These are phyloP conservation scores for Fusarium sp. DNA, from an alignment of 2,329 filamentous ascomycete species.

Conservation along the genomic window DNA sequence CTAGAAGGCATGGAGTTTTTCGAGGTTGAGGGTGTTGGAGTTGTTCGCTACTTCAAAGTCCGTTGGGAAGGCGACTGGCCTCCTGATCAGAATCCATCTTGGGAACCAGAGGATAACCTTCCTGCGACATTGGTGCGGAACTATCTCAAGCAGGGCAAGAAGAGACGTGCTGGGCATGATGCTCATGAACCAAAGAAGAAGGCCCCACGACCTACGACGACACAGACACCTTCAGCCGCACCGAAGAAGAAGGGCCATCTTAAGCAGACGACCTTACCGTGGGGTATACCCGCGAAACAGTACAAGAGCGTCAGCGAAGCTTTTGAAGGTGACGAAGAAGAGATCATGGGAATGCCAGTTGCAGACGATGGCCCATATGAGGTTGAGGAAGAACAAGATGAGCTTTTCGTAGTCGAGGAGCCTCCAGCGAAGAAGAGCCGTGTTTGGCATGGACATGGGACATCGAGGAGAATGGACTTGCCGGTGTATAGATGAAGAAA, in stretches of 20 bases:
- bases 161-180: conserved; percentile 8
- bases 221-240: not conserved
- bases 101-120: conserved; percentile 69
- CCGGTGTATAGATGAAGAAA: conserved; percentile 15
- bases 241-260: conserved; percentile 35
- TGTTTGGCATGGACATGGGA: not conserved
- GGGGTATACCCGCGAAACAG: conserved; percentile 34
- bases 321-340: conserved; percentile 41
- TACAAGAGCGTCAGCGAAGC: conserved; percentile 49
- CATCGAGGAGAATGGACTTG: conserved; percentile 12
- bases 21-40: conserved; percentile 51
- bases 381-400: conserved; percentile 31
- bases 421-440: conserved; percentile 28
- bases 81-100: conserved; percentile 66
- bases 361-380: not conserved
- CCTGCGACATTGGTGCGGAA: conserved; percentile 54
- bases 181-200: conserved; percentile 1
- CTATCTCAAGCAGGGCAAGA: conserved; percentile 52
- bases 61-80: conserved; percentile 71
- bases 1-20: conserved; percentile 57
- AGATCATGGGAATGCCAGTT: not conserved
- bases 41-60: conserved; percentile 62
- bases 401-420: conserved; percentile 49
- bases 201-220: conserved; percentile 32
- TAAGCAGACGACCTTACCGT: conserved; percentile 41